Percentiles rank a stretch among this genome's conserved stretches.
Conservation (phyloP, 1,139 yeast species). For the Pichia sp. region DNA sequence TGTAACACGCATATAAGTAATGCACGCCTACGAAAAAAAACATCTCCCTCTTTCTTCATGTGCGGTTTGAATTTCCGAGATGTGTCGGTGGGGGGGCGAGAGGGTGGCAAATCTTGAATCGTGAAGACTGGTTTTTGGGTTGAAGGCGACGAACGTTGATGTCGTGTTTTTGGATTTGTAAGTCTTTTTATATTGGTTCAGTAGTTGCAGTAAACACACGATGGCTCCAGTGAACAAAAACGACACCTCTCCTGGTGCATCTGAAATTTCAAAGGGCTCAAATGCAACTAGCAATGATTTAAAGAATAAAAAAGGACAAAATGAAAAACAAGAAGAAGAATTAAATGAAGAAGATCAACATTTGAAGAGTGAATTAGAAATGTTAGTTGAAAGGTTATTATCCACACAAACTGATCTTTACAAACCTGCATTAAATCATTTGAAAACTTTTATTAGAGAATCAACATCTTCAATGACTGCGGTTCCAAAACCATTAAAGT, state of each 20-base stretch:
- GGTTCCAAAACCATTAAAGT: slow-evolving; percentile 96
- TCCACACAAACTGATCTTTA: slow-evolving; percentile 47
- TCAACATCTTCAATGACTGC: slow-evolving; percentile 99
- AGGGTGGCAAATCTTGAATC: too few species aligned
- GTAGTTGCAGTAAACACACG: too few species aligned
- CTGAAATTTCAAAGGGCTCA: neutral
- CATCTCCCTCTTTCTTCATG: too few species aligned
- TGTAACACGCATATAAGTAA: too few species aligned
- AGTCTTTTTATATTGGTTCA: too few species aligned
- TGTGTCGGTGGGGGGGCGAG: too few species aligned
- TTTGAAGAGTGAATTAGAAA: slow-evolving; percentile 79
- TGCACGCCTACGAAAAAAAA: too few species aligned
- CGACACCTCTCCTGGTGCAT: slow-evolving; percentile 9
- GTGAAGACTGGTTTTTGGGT: too few species aligned
- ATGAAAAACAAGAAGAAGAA: slow-evolving; percentile 51
- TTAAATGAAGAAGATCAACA: slow-evolving; percentile 90
- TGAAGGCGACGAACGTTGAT: too few species aligned
- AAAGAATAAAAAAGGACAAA: slow-evolving; percentile 8
- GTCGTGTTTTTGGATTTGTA: too few species aligned
- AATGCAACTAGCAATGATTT: slow-evolving; percentile 3
- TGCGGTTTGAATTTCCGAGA: too few species aligned
- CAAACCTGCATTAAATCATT: slow-evolving; percentile 52
- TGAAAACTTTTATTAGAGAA: slow-evolving; percentile 77
- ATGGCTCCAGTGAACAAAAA: slow-evolving; percentile 23
- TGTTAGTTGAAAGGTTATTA: slow-evolving; percentile 72